Percentiles rank a stretch among this genome's conserved stretches.
Conservation (phyloP, 768 basidiomycete genomes). For the Cystofilobasidium capitatum region DNA sequence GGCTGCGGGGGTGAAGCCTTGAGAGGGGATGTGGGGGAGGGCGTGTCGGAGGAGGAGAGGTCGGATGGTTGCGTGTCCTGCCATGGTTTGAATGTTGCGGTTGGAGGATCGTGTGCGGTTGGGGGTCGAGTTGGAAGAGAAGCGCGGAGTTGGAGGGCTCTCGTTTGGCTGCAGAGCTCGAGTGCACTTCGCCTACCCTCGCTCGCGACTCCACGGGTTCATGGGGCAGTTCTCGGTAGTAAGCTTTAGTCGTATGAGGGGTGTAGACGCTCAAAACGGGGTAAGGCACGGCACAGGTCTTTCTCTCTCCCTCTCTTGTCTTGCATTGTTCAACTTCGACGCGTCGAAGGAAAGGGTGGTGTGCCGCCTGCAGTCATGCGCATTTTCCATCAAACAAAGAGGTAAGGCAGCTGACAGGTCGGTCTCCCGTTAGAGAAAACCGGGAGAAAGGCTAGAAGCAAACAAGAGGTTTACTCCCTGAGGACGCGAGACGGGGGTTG, state of each 20-base stretch:
- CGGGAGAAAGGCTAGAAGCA: neutral
- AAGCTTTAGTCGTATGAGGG: too few species aligned
- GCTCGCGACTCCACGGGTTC: too few species aligned
- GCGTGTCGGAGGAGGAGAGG: constrained; percentile 18
- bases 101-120: neutral
- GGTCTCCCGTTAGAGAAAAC: neutral
- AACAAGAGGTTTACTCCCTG: neutral
- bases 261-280: too few species aligned
- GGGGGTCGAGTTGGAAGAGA: neutral
- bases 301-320: too few species aligned
- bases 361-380: neutral
- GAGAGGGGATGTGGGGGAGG: constrained; percentile 10
- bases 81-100: neutral
- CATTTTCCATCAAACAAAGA: neutral
- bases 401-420: neutral
- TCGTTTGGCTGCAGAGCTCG: too few species aligned
- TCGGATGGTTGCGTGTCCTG: constrained; percentile 9
- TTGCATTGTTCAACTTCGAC: neutral
- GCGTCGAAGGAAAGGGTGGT: too few species aligned
- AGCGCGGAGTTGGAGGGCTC: neutral
- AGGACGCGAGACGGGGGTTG: constrained; percentile 6
- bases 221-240: too few species aligned
- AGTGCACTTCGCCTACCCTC: too few species aligned
- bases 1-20: constrained; percentile 16
- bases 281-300: neutral